These are phyloP conservation scores for Salix dunnii DNA, from an alignment of 345 rosid genomes.

Conservation along the genomic window DNA sequence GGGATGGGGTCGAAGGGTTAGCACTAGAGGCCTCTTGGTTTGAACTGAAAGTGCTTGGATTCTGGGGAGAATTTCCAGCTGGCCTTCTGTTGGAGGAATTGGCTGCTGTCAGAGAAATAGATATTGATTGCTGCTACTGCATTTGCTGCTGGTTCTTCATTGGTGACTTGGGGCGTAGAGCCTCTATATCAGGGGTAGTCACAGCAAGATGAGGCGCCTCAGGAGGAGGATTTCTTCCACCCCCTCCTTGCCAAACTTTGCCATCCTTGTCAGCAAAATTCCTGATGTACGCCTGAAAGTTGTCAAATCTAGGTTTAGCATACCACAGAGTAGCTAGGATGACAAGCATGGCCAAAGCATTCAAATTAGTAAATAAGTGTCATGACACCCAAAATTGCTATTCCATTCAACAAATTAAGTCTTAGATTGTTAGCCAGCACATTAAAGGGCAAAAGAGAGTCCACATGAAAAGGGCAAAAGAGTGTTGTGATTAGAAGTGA, in stretches of 20 bases:
- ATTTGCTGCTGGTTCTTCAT: slow-evolving; percentile 91
- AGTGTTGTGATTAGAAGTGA: not conserved
- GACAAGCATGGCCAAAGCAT: not conserved
- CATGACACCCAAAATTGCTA: not conserved
- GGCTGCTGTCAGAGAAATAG: slow-evolving; percentile 60
- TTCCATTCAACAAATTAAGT: not conserved
- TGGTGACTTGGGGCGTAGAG: slow-evolving; percentile 90
- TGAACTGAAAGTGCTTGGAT: slow-evolving; percentile 40
- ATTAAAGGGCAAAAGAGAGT: too few relatives aligned
- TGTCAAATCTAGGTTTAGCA: slow-evolving; percentile 2
- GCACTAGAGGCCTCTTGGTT: slow-evolving; percentile 67
- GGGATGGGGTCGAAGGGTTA: slow-evolving; percentile 55
- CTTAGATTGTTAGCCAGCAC: not conserved
- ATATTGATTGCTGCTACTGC: slow-evolving; percentile 54
- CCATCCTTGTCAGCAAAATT: slow-evolving; percentile 91
- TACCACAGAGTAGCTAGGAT: not conserved
- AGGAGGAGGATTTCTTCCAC: slow-evolving; percentile 93
- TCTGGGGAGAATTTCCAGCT: slow-evolving; percentile 69
- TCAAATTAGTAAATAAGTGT: not conserved
- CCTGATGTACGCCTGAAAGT: slow-evolving; percentile 56
- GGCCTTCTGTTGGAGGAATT: slow-evolving; percentile 62
- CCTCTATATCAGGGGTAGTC: slow-evolving; percentile 83
- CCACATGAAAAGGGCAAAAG: not conserved
- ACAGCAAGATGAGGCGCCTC: slow-evolving; percentile 83
- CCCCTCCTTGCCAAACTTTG: slow-evolving; percentile 98